Percentiles rank a stretch among this genome's conserved stretches.
These are phyloP conservation scores for Boechera stricta DNA, from an alignment of 345 rosid species.

Conservation along the genomic window DNA sequence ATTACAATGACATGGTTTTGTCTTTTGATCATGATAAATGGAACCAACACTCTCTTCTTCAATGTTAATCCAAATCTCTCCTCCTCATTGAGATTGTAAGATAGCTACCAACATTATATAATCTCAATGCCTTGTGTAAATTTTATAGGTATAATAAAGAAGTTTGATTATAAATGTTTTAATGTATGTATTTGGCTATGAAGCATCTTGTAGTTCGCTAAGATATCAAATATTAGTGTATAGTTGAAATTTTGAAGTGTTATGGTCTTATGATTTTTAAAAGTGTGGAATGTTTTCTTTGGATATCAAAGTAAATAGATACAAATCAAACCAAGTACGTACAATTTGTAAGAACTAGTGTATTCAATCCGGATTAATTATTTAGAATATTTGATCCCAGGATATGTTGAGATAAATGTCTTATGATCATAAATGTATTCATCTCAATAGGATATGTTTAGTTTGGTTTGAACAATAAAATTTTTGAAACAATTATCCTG, in stretches of 20 bases:
- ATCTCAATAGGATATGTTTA: too few relatives aligned
- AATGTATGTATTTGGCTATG: background rate
- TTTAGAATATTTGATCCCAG: too few relatives aligned
- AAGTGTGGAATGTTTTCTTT: background rate
- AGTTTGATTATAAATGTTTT: background rate
- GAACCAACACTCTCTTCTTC: constrained; percentile 44
- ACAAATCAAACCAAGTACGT: background rate
- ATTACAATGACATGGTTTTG: constrained; percentile 47
- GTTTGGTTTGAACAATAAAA: too few relatives aligned
- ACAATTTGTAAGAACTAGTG: background rate
- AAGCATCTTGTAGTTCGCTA: background rate
- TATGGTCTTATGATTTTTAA: background rate
- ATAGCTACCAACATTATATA: background rate
- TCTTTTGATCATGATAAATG: constrained; percentile 40
- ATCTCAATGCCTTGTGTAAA: background rate
- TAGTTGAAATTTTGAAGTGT: background rate
- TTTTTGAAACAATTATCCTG: too few relatives aligned
- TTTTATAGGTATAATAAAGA: background rate
- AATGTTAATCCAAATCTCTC: constrained; percentile 4
- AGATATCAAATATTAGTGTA: background rate
- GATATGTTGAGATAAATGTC: too few relatives aligned
- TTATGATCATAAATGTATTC: too few relatives aligned
- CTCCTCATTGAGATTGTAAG: background rate
- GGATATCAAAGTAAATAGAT: background rate
- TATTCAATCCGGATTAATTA: too few relatives aligned